Evolutionary conservation across 2,329 filamentous ascomycete species (phyloP).

Genomic region (Neonectria neomacrospora): DNA sequence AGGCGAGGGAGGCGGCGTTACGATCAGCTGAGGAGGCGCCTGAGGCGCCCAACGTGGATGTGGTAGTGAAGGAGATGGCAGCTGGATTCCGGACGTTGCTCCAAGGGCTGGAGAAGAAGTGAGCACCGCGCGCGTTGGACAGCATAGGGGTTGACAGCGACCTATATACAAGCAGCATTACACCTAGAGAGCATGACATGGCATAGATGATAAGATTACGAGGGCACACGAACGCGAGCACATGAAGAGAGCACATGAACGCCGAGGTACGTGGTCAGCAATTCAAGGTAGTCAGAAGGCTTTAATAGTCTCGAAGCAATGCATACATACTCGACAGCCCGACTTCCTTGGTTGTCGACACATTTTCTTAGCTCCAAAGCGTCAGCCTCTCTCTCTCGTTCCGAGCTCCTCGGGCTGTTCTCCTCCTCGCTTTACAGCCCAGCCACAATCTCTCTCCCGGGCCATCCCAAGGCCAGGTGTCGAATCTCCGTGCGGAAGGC

Average conservation of each 20-base stretch:
- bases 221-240: not conserved
- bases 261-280: no score
- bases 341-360: not conserved
- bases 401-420: no score
- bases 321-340: not conserved
- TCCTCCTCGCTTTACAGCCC: no score
- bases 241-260: not conserved
- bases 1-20: conserved; percentile 39
- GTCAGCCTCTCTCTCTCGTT: not conserved
- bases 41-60: conserved; percentile 54
- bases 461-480: not conserved
- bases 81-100: conserved; percentile 52
- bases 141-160: not conserved
- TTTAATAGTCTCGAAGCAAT: not conserved
- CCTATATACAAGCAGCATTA: not conserved
- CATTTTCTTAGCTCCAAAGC: not conserved
- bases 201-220: not conserved
- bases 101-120: conserved; percentile 33
- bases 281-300: not conserved
- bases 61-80: conserved; percentile 55
- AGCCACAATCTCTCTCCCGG: not conserved
- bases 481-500: no score
- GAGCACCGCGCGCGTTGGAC: not conserved
- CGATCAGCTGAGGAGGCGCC: conserved; percentile 43
- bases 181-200: not conserved